These are phyloP conservation scores for Aspergillus sergii DNA, from an alignment of 2,329 filamentous ascomycete species.

Conservation along the genomic window DNA sequence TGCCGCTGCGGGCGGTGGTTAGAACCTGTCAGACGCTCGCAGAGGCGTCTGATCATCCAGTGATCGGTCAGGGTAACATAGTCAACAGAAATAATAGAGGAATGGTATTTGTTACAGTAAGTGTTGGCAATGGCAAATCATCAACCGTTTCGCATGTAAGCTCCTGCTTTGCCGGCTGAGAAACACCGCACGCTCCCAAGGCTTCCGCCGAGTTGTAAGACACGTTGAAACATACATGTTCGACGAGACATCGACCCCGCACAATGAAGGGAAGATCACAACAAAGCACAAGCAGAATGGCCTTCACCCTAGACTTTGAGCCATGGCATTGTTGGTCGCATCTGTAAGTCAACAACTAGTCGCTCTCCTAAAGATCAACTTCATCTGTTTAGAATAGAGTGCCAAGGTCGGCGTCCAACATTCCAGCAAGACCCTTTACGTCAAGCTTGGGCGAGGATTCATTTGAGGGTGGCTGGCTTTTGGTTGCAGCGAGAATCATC, in stretches of 20 bases:
- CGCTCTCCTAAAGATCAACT: not conserved
- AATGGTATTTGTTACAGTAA: not conserved
- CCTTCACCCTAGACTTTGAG: not conserved
- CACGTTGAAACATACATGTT: not conserved
- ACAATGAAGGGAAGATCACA: not conserved
- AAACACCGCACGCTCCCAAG: not conserved
- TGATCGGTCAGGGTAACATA: not conserved
- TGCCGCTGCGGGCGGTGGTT: constrained; percentile 30
- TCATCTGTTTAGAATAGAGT: constrained; percentile 29
- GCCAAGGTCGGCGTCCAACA: constrained; percentile 31
- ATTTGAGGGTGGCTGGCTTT: constrained; percentile 1
- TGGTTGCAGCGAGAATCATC: not conserved
- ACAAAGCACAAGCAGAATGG: not conserved
- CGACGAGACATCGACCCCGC: not conserved
- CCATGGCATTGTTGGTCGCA: not conserved
- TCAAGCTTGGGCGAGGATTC: constrained; percentile 12
- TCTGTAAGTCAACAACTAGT: not conserved
- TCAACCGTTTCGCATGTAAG: not conserved
- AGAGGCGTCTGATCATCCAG: not conserved
- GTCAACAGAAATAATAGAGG: not conserved
- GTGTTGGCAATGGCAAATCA: not conserved
- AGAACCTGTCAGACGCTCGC: not conserved
- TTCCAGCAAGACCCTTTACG: constrained; percentile 6
- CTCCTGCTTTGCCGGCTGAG: not conserved
- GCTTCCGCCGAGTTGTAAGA: not conserved